Evolutionary conservation across 495 filamentous ascomycete species (phyloP).

Genomic region (Usnea hakonensis): DNA sequence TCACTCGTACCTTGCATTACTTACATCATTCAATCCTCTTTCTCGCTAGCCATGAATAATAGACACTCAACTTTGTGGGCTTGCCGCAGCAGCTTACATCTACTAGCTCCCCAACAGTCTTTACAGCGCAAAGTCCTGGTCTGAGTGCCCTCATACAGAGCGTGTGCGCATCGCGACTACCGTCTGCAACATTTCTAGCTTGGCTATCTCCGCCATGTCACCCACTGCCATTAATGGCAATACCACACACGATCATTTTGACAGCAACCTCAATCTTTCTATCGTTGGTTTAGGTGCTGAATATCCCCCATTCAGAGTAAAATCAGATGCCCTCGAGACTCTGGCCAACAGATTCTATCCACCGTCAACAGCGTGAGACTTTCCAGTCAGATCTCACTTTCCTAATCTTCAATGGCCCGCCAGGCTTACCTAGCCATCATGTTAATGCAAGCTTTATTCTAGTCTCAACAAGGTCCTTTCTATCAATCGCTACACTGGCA

Average conservation of each 20-base stretch:
- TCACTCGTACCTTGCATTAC: slow-evolving; percentile 13
- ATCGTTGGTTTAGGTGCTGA: slow-evolving; percentile 27
- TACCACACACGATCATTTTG: slow-evolving; percentile 21
- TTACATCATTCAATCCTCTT: neutral
- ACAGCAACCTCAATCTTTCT: slow-evolving; percentile 23
- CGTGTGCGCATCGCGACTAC: slow-evolving; percentile 3
- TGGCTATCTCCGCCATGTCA: slow-evolving; percentile 18
- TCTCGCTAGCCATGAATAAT: slow-evolving; percentile 13
- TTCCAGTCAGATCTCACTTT: slow-evolving; percentile 15
- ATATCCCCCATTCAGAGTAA: slow-evolving; percentile 25
- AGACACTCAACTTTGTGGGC: neutral
- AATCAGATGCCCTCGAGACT: slow-evolving; percentile 24
- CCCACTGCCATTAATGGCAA: slow-evolving; percentile 19
- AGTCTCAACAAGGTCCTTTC: slow-evolving; percentile 46
- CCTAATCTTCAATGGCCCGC: neutral
- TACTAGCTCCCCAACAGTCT: slow-evolving; percentile 17
- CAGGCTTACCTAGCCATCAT: neutral
- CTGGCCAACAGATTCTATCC: slow-evolving; percentile 27
- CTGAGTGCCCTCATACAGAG: neutral
- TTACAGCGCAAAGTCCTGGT: slow-evolving; percentile 6
- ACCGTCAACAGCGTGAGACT: slow-evolving; percentile 24
- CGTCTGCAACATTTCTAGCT: neutral
- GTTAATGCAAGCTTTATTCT: slow-evolving; percentile 11
- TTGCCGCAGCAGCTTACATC: slow-evolving; percentile 11
- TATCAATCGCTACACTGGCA: slow-evolving; percentile 58